Conservation (phyloP, 2,329 filamentous ascomycete species). For the Colletotrichum navitas region DNA sequence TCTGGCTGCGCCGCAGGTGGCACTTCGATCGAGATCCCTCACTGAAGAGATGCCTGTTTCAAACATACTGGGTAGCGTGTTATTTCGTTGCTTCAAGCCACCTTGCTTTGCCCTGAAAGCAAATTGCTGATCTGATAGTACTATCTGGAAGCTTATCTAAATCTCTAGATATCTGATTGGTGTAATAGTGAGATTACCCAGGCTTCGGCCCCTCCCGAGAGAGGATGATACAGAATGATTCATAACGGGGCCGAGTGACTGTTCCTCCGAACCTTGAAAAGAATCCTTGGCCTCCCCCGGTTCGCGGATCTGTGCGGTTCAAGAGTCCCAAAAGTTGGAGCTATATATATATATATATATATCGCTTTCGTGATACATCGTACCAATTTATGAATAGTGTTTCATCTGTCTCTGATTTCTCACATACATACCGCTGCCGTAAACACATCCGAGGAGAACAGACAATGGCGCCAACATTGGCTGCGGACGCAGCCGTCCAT, state of each 20-base stretch:
- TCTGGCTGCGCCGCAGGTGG: too few species aligned
- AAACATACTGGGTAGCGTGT: too few species aligned
- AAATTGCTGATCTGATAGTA: neutral
- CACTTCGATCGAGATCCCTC: too few species aligned
- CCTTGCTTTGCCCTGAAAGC: neutral
- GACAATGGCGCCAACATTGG: neutral
- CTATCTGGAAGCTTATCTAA: neutral
- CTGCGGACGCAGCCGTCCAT: neutral
- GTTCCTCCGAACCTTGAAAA: neutral
- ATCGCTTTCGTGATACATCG: neutral
- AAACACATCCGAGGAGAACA: too few species aligned
- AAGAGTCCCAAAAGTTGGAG: neutral
- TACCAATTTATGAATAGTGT: neutral
- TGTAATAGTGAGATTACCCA: neutral
- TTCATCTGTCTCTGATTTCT: rapidly evolving
- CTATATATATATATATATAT: neutral
- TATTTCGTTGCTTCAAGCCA: too few species aligned
- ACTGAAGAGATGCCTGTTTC: too few species aligned
- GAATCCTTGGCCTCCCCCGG: neutral
- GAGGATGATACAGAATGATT: slow-evolving; percentile 31
- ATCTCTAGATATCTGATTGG: neutral
- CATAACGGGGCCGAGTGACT: slow-evolving; percentile 14
- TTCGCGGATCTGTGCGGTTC: neutral
- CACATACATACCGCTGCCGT: neutral
- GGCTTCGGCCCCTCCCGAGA: slow-evolving; percentile 1